Base-by-base conservation (phyloP, 768 basidiomycete genomes). In the Rhodosporidiobolus sp. region DNA sequence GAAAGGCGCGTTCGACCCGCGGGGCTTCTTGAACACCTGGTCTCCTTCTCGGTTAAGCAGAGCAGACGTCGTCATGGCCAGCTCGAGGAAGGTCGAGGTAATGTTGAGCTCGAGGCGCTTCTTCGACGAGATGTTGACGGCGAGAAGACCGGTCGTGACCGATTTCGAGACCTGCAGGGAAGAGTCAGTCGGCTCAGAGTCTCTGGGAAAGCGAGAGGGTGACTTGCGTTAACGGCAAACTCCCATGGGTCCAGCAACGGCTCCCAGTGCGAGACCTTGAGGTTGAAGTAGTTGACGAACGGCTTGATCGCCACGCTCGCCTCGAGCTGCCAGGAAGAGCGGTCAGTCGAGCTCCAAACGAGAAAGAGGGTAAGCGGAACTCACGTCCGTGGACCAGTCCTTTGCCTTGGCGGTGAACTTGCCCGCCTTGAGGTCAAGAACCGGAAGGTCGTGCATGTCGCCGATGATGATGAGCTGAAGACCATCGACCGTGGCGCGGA, bases 231-330 rank as follows among this genome's bases (percentile, higher is more conserved):
- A 58, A 90, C 79, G 17, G 88, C 88, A 76, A 96, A 90, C 26
- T 88, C 89, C 94, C 95, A 99, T 5, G 96, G 96, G 79, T 99
- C 96, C 73, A 95, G 91, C 65, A 99, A 76, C 43, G 96, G 95
- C 81, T 98, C 96, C 93, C 96, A 99, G 78, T 98, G 93, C 59
- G 96, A 98, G 79, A 96, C 97, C 32, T 89, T 88, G 61, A 98
- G 81, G 81, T 99, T 99, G 92, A 93, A 99, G 78, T 96, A 99
- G 70, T 88, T 92, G 80, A 96, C 89, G 61, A 89, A 87, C 5
- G 88, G 88, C 32, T 89, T 88, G 78, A 97, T 83, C 0, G 89
- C 88, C 1, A 90, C 90, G 11, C 89, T 88, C 10, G 92, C 90
- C 79, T 89, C 89, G 56, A 98, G 82, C 95, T 97, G 73, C 19